Evolutionary conservation across 306 rosid species (phyloP).

Genomic region (Castanopsis chinensis): DNA sequence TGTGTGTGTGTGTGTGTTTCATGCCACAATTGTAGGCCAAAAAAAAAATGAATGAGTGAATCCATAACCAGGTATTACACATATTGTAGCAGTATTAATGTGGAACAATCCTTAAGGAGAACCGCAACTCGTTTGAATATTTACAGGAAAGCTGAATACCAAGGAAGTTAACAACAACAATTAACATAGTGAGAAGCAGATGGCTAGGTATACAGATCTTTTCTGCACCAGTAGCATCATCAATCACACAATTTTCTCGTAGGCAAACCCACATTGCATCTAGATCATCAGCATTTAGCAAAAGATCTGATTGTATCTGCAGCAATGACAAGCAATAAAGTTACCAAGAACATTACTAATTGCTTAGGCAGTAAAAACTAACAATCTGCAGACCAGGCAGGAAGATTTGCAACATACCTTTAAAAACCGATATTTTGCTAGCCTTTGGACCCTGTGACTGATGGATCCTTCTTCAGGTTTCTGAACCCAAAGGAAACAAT

Average conservation of each 20-base stretch:
- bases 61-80: neutral
- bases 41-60: neutral
- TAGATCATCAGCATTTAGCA: conserved; percentile 95
- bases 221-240: conserved; percentile 98
- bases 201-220: conserved; percentile 49
- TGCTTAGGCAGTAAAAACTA: conserved; percentile 17
- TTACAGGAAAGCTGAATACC: neutral
- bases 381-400: conserved; percentile 2
- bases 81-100: neutral
- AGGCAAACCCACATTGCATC: conserved; percentile 99
- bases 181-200: conserved; percentile 15
- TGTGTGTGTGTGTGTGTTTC: no score
- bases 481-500: conserved; percentile 37
- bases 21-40: neutral
- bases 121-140: neutral
- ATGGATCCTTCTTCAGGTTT: conserved; percentile 99
- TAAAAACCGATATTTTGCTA: conserved; percentile 86
- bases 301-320: conserved; percentile 98
- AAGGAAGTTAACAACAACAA: neutral
- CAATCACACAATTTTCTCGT: conserved; percentile 96
- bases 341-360: conserved; percentile 18
- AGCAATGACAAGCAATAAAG: conserved; percentile 21
- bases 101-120: neutral
- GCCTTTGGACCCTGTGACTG: conserved; percentile 88
- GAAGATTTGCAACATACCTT: conserved; percentile 44